A percentile compares a stretch with the other conserved stretches of the same genome.
phyloP scores from a whole-genome alignment of 495 filamentous ascomycete genomes.

The Neurospora sp. region DNA sequence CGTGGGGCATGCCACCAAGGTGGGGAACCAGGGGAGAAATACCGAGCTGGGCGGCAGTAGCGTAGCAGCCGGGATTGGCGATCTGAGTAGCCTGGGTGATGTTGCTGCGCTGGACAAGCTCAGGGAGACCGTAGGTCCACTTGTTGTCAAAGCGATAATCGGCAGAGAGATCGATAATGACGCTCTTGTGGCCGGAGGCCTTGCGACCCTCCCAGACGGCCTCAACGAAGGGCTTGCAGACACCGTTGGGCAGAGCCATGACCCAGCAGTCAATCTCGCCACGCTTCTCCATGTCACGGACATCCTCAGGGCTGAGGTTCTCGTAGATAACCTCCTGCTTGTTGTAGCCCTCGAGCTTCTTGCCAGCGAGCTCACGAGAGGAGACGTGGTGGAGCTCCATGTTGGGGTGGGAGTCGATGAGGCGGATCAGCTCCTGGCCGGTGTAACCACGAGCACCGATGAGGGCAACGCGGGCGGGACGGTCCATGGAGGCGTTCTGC shows the following conservation, averaged over 20 bases:
- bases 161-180: slow-evolving; percentile 88
- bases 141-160: slow-evolving; percentile 86
- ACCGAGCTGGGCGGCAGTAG: slow-evolving; percentile 89
- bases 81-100: slow-evolving; percentile 81
- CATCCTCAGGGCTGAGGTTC: slow-evolving; percentile 81
- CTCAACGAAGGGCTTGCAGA: slow-evolving; percentile 93
- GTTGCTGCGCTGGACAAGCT: slow-evolving; percentile 65
- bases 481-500: slow-evolving; percentile 76
- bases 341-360: slow-evolving; percentile 82
- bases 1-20: slow-evolving; percentile 70
- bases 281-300: slow-evolving; percentile 79
- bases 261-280: slow-evolving; percentile 98
- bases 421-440: slow-evolving; percentile 80
- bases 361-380: slow-evolving; percentile 84
- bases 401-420: slow-evolving; percentile 86
- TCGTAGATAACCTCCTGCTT: slow-evolving; percentile 93
- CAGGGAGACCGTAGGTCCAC: slow-evolving; percentile 95
- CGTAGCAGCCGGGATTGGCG: slow-evolving; percentile 92
- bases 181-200: slow-evolving; percentile 50
- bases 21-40: slow-evolving; percentile 74
- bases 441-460: slow-evolving; percentile 96
- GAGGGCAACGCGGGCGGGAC: slow-evolving; percentile 75
- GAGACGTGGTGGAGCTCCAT: slow-evolving; percentile 92
- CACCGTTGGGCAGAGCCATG: slow-evolving; percentile 94
- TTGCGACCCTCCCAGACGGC: slow-evolving; percentile 66